Conservation (phyloP, 108 stramenopile species). For the Fragilaria radians region DNA sequence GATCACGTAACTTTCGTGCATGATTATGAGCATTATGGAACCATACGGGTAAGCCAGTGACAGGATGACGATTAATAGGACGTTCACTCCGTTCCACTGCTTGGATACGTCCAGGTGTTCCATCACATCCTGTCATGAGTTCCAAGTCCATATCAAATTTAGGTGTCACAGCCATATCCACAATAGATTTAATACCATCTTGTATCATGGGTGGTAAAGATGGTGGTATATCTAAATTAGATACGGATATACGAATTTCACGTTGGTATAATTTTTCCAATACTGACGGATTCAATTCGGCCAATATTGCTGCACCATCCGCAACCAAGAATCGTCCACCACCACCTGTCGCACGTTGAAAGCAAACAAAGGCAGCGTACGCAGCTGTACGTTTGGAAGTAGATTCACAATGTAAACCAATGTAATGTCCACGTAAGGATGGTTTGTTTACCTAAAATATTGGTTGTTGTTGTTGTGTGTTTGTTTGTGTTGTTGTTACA, state of each 20-base stretch:
- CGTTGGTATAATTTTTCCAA: constrained; percentile 72
- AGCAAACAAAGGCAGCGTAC: constrained; percentile 88
- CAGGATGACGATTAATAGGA: constrained; percentile 87
- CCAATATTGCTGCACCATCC: constrained; percentile 83
- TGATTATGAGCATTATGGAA: constrained; percentile 92
- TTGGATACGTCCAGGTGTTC: constrained; percentile 79
- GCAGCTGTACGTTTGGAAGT: constrained; percentile 89
- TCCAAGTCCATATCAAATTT: constrained; percentile 94
- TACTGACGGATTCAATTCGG: constrained; percentile 65
- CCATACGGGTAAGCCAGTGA: constrained; percentile 84
- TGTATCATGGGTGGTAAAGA: constrained; percentile 51
- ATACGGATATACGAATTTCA: constrained; percentile 76
- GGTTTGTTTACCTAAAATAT: constrained; percentile 89
- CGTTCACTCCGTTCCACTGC: constrained; percentile 78
- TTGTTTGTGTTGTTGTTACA: constrained; percentile 2
- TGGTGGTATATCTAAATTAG: constrained; percentile 76
- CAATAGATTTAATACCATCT: constrained; percentile 64
- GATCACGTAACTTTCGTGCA: constrained; percentile 76
- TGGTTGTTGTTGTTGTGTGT: background rate
- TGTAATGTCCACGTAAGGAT: constrained; percentile 77
- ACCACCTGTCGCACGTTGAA: constrained; percentile 85
- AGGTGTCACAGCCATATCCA: constrained; percentile 78
- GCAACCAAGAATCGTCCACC: constrained; percentile 85
- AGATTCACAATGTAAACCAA: constrained; percentile 84
- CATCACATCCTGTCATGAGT: constrained; percentile 85